These are phyloP conservation scores for Ceratocystis colombiana DNA, from an alignment of 2,329 filamentous ascomycete genomes.

Conservation along the genomic window DNA sequence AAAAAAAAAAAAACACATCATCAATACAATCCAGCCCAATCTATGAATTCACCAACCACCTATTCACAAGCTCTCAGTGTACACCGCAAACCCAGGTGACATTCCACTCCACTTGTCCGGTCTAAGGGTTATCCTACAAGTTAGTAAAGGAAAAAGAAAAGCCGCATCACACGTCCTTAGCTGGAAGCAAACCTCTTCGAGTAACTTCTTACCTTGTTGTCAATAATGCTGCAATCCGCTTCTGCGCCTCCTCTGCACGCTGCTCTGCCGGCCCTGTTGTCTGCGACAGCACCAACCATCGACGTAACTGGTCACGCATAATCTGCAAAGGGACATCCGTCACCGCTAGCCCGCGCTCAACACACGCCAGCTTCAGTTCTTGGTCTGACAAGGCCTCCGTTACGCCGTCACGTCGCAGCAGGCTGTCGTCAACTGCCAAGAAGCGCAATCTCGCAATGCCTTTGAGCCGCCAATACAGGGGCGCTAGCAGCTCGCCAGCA, in stretches of 20 bases:
- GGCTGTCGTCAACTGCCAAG: conserved; percentile 58
- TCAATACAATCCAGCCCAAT: background rate
- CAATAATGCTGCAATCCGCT: conserved; percentile 35
- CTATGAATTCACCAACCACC: background rate
- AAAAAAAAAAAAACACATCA: background rate
- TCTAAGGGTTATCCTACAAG: background rate
- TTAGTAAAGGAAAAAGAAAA: too few relatives aligned
- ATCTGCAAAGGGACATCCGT: conserved; percentile 48
- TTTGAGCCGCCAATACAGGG: conserved; percentile 43
- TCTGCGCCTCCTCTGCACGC: conserved; percentile 32
- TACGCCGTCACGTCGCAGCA: conserved; percentile 56
- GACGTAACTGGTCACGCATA: conserved; percentile 39
- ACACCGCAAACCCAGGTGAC: conserved; percentile 13
- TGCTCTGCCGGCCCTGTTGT: conserved; percentile 29
- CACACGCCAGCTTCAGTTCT: conserved; percentile 61
- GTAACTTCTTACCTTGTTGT: conserved; percentile 34
- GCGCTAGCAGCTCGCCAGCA: conserved; percentile 40
- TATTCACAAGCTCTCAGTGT: background rate
- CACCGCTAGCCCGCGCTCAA: conserved; percentile 56
- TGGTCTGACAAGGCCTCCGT: conserved; percentile 46
- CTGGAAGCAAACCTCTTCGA: too few relatives aligned
- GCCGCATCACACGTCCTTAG: too few relatives aligned
- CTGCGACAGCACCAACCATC: conserved; percentile 42
- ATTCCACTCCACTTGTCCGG: conserved; percentile 14
- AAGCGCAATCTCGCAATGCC: conserved; percentile 50